phyloP scores from a whole-genome alignment of 495 filamentous ascomycete species.

The Xylaria telfairii region DNA sequence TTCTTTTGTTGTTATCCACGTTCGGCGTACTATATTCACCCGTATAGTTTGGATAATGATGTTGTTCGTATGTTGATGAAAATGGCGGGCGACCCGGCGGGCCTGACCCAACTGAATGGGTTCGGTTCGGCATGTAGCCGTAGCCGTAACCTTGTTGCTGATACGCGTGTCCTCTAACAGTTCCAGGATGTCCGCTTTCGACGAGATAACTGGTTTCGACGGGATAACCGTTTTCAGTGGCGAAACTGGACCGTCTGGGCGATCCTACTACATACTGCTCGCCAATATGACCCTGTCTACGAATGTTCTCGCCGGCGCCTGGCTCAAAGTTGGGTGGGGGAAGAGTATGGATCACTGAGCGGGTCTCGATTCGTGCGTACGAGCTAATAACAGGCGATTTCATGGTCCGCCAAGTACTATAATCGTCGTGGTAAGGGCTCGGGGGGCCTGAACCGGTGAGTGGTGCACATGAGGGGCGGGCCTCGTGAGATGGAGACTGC shows the following conservation, averaged over 20 bases:
- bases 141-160: conserved; percentile 31
- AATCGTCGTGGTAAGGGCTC: conserved; percentile 37
- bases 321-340: conserved; percentile 38
- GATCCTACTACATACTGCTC: conserved; percentile 34
- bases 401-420: conserved; percentile 29
- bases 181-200: no score
- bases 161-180: conserved; percentile 27
- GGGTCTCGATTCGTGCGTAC: conserved; percentile 32
- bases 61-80: conserved; percentile 28
- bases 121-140: conserved; percentile 44
- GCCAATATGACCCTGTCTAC: conserved; percentile 27
- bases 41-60: background rate
- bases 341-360: conserved; percentile 42
- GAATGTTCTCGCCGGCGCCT: conserved; percentile 24
- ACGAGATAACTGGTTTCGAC: no score
- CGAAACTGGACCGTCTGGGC: conserved; percentile 33
- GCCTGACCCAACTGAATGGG: conserved; percentile 42
- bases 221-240: conserved; percentile 29
- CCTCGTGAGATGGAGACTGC: conserved; percentile 33
- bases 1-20: conserved; percentile 64
- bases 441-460: conserved; percentile 37
- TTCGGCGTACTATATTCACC: conserved; percentile 39
- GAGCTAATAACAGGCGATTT: conserved; percentile 34
- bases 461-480: conserved; percentile 32
- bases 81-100: conserved; percentile 43